These are phyloP conservation scores for Epithele typhae DNA, from an alignment of 768 basidiomycete genomes.

Conservation along the genomic window DNA sequence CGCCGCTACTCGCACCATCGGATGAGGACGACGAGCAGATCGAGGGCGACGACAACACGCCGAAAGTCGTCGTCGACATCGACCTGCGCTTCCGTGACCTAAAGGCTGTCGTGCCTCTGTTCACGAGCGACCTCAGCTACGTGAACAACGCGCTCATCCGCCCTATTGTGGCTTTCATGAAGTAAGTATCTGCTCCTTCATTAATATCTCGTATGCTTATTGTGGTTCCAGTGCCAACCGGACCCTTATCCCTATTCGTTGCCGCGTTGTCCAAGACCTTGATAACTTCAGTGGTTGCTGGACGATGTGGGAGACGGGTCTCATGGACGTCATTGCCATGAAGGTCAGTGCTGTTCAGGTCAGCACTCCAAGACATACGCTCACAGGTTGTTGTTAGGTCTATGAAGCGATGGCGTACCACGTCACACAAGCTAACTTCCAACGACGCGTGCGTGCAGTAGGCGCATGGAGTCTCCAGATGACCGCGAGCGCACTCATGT, in stretches of 20 bases:
- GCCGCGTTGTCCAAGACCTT: constrained; percentile 78
- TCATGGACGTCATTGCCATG: constrained; percentile 52
- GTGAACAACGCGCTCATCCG: constrained; percentile 89
- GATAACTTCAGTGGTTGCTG: constrained; percentile 93
- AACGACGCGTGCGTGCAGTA: constrained; percentile 85
- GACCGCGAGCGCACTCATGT: constrained; percentile 84
- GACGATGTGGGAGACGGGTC: constrained; percentile 96
- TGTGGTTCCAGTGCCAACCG: constrained; percentile 68
- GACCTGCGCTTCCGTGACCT: constrained; percentile 93
- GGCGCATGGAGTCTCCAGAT: constrained; percentile 93
- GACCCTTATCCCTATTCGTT: constrained; percentile 92
- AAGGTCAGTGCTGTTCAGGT: no score
- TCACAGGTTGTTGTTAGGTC: no score
- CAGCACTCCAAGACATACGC: no score
- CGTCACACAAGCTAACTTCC: constrained; percentile 86
- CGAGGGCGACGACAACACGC: constrained; percentile 29
- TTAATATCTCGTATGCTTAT: constrained; percentile 1
- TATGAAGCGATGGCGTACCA: constrained; percentile 95
- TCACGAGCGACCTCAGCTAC: constrained; percentile 83
- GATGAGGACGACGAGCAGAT: constrained; percentile 31
- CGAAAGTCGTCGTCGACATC: constrained; percentile 77
- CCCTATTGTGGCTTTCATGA: constrained; percentile 98
- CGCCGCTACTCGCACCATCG: constrained; percentile 73
- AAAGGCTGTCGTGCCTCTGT: constrained; percentile 92
- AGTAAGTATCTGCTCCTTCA: constrained; percentile 40